Evolutionary conservation across 2,329 filamentous ascomycete species (phyloP), one percentile per base, ranked within the genome.

Genomic region (Pestalotiopsis sp.): DNA sequence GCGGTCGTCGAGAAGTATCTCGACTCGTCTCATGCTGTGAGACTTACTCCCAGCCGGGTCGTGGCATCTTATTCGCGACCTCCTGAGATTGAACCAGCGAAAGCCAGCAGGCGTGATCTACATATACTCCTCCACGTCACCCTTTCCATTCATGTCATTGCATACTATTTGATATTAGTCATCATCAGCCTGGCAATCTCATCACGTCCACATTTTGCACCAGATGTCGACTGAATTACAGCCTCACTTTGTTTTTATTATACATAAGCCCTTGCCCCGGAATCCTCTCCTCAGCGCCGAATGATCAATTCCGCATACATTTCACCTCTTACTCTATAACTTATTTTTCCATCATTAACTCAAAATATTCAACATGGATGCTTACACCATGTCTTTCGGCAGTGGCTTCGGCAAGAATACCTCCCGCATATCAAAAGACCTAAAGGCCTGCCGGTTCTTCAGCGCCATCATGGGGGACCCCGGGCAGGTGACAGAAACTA

Each of bases 341-440:
- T 20, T n/a, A n/a, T 9, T 52, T 52, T 23, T 9, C 7, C n/a
- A 20, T n/a, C 31, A 36, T 9, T 2, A 36, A 36, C 31, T 9
- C 31, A n/a, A 17, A n/a, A 52, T 52, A 52, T 52, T 67, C 23
- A 71, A 63, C 58, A 87, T 87, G 85, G 85, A 87, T 78, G 83
- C 84, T 83, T 84, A 86, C 78, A 82, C 83, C 36, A 81, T 86
- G 73, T 86, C 81, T 49, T 83, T 78, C 74, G 83, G 81, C 72
- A 86, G 82, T 74, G 76, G 81, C 38, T 76, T 81, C 20, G 78
- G 77, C 64, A 81, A 82, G 71, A 78, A 76, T 67, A 79, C 81
- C 31, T 87, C 85, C 59, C 82, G 79, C 65, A 83, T 87, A 65
- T 86, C 86, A 73, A 83, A 83, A 70, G 85, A 87, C 72, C 79